A percentile compares a stretch with the other conserved stretches of the same genome.
Evolutionary conservation across 352 stramenopile genomes (phyloP).

Genomic region (Phytophthora crassamura): DNA sequence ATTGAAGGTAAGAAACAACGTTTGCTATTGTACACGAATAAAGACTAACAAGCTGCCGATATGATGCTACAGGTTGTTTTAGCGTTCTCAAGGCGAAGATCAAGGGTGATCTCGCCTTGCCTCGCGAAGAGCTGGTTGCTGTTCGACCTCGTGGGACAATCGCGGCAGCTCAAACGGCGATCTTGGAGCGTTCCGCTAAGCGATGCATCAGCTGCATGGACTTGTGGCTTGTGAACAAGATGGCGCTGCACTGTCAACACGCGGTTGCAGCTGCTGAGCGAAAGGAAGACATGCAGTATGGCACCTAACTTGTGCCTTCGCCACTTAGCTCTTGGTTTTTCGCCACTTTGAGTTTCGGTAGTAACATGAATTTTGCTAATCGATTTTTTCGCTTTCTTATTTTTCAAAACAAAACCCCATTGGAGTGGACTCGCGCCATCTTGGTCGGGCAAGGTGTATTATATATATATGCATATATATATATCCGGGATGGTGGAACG

Average conservation of each 20-base stretch:
- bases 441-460: too few relatives aligned
- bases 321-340: conserved; percentile 1
- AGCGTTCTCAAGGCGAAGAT: not conserved
- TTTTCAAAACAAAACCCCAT: too few relatives aligned
- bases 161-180: not conserved
- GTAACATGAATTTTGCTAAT: too few relatives aligned
- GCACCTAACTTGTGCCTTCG: not conserved
- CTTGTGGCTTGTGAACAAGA: conserved; percentile 6
- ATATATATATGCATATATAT: too few relatives aligned
- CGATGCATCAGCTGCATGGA: conserved; percentile 7
- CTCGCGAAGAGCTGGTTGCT: too few relatives aligned
- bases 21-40: too few relatives aligned
- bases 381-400: too few relatives aligned
- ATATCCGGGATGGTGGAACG: too few relatives aligned
- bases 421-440: too few relatives aligned
- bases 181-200: not conserved
- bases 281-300: conserved; percentile 12
- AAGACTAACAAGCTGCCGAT: too few relatives aligned
- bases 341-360: not conserved
- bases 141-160: too few relatives aligned
- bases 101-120: not conserved
- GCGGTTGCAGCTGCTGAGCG: not conserved
- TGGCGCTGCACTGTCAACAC: conserved; percentile 4
- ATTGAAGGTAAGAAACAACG: conserved; percentile 1
- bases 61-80: not conserved